phyloP scores from a whole-genome alignment of 1,139 yeast species.

The Saccharomycopsis hybrid region DNA sequence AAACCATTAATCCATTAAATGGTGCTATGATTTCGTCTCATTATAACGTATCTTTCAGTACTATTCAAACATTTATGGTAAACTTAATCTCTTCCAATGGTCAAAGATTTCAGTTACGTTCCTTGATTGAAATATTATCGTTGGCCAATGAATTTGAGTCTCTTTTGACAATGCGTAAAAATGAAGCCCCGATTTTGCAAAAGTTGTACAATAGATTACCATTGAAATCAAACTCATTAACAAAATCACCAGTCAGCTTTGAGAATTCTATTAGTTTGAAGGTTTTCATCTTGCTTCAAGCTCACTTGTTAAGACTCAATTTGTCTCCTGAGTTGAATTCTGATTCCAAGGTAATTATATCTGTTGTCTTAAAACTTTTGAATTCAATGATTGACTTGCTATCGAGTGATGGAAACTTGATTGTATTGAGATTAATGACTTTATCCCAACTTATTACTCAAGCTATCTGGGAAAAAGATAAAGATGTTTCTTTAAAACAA shows the following conservation, averaged over 20 bases:
- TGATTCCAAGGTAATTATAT: slow-evolving; percentile 51
- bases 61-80: slow-evolving; percentile 56
- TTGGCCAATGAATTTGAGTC: slow-evolving; percentile 40
- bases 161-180: slow-evolving; percentile 57
- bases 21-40: slow-evolving; percentile 73
- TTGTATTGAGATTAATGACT: slow-evolving; percentile 81
- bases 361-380: slow-evolving; percentile 44
- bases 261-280: slow-evolving; percentile 37
- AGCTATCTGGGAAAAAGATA: slow-evolving; percentile 78
- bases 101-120: slow-evolving; percentile 50
- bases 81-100: slow-evolving; percentile 34
- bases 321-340: slow-evolving; percentile 53
- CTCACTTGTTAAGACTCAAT: slow-evolving; percentile 64
- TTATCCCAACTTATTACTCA: slow-evolving; percentile 84
- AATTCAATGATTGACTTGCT: slow-evolving; percentile 69
- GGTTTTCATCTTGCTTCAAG: slow-evolving; percentile 70
- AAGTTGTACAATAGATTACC: slow-evolving; percentile 58
- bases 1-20: slow-evolving; percentile 51
- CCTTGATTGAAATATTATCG: slow-evolving; percentile 54
- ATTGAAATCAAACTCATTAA: slow-evolving; percentile 51
- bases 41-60: slow-evolving; percentile 54
- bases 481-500: slow-evolving; percentile 60
- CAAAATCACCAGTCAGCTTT: slow-evolving; percentile 1
- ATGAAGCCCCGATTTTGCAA: slow-evolving; percentile 45
- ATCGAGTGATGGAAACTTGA: slow-evolving; percentile 74